Percentiles rank a stretch among this genome's conserved stretches.
Conservation (phyloP, 2,329 filamentous ascomycete genomes). For the Arachnomyces sp. region DNA sequence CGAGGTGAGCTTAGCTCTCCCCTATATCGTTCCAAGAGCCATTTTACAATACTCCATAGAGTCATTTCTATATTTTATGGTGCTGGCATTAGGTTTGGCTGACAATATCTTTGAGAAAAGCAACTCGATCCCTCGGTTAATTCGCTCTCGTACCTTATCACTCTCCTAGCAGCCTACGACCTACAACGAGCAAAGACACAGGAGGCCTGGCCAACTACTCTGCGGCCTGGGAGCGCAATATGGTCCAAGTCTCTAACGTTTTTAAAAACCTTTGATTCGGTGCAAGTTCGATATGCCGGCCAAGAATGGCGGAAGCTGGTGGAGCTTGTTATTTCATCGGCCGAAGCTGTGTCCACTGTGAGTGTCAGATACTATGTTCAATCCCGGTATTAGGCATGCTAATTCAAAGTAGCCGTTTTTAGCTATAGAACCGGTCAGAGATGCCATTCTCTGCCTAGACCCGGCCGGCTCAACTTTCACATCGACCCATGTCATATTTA, state of each 20-base stretch:
- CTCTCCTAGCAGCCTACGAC: slow-evolving; percentile 44
- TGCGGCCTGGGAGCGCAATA: slow-evolving; percentile 37
- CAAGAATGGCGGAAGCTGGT: slow-evolving; percentile 29
- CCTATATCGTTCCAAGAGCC: background rate
- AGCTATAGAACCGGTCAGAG: slow-evolving; percentile 33
- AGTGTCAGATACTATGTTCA: slow-evolving; percentile 12
- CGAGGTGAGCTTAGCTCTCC: slow-evolving; percentile 22
- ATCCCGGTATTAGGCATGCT: background rate
- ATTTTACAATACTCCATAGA: background rate
- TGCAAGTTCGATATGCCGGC: slow-evolving; percentile 38
- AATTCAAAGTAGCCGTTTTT: slow-evolving; percentile 25
- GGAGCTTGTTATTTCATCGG: slow-evolving; percentile 24
- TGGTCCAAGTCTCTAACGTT: slow-evolving; percentile 45
- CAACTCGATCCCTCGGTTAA: slow-evolving; percentile 48
- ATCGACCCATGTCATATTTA: slow-evolving; percentile 33
- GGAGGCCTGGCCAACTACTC: slow-evolving; percentile 27
- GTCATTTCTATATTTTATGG: background rate
- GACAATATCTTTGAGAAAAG: slow-evolving; percentile 12
- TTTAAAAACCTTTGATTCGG: slow-evolving; percentile 44
- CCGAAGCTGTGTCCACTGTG: slow-evolving; percentile 29
- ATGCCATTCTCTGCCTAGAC: slow-evolving; percentile 38
- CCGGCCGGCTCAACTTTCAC: slow-evolving; percentile 35
- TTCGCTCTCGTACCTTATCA: slow-evolving; percentile 51
- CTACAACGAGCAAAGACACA: slow-evolving; percentile 27
- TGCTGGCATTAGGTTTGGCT: background rate